These are phyloP conservation scores for Mucor sp. DNA, from an alignment of 371 early-diverging fungal genomes.

Conservation along the genomic window DNA sequence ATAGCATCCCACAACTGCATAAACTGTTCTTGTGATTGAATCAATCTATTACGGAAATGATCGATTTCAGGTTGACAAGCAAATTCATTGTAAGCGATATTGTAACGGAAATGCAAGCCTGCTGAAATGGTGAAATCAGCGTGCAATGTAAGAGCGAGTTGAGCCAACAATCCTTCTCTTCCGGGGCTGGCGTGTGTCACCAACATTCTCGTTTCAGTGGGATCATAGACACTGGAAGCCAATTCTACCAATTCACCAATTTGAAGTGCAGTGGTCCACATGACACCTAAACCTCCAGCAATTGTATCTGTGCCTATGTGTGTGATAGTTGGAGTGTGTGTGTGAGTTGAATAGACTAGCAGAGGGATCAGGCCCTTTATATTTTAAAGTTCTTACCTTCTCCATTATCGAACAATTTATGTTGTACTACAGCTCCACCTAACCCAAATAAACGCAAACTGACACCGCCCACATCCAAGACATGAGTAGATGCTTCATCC, in stretches of 20 bases:
- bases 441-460: slow-evolving; percentile 65
- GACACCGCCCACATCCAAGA: slow-evolving; percentile 64
- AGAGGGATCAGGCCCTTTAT: too few relatives aligned
- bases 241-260: slow-evolving; percentile 70
- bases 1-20: slow-evolving; percentile 64
- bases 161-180: slow-evolving; percentile 65
- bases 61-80: slow-evolving; percentile 65
- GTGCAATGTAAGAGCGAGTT: slow-evolving; percentile 59
- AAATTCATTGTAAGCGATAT: slow-evolving; percentile 71
- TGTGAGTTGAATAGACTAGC: too few relatives aligned
- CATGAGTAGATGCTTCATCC: slow-evolving; percentile 58
- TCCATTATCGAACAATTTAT: slow-evolving; percentile 72
- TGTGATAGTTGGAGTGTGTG: too few relatives aligned
- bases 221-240: slow-evolving; percentile 52
- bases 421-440: slow-evolving; percentile 68
- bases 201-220: slow-evolving; percentile 61
- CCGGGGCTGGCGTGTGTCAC: slow-evolving; percentile 70
- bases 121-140: slow-evolving; percentile 72
- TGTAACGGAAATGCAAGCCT: slow-evolving; percentile 70
- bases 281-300: slow-evolving; percentile 68
- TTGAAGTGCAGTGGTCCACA: slow-evolving; percentile 74
- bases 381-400: slow-evolving; percentile 60
- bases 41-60: slow-evolving; percentile 57
- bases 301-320: slow-evolving; percentile 65
- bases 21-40: slow-evolving; percentile 59